Evolutionary conservation across 2,329 filamentous ascomycete species (phyloP).

Genomic region (Diatrype stigma): DNA sequence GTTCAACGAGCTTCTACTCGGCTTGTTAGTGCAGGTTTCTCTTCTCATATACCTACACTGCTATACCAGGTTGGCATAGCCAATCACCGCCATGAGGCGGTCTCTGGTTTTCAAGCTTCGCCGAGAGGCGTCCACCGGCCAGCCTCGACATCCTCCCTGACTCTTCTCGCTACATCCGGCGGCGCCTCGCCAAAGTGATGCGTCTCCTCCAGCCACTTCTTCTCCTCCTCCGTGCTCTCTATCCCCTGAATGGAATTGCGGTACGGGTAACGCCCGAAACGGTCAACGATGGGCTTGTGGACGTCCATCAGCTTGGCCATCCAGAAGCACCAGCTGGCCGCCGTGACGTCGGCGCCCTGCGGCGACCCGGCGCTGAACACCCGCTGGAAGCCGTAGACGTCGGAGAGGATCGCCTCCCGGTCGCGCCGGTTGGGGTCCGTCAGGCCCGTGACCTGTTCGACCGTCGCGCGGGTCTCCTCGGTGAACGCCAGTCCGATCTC

Average conservation of each 20-base stretch:
- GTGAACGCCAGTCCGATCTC: slow-evolving; percentile 10
- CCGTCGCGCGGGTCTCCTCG: slow-evolving; percentile 16
- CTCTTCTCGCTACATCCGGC: slow-evolving; percentile 10
- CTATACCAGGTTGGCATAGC: no score
- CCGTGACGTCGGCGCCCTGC: not conserved
- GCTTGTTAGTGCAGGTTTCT: no score
- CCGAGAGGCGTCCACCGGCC: slow-evolving; percentile 20
- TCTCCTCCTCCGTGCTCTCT: slow-evolving; percentile 18
- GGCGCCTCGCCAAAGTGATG: slow-evolving; percentile 11
- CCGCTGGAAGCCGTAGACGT: slow-evolving; percentile 19
- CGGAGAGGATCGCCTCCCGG: slow-evolving; percentile 9
- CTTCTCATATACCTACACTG: no score
- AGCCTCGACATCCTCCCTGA: slow-evolving; percentile 7
- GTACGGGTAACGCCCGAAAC: slow-evolving; percentile 26
- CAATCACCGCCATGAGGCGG: no score
- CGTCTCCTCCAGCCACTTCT: slow-evolving; percentile 17
- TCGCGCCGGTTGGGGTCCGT: slow-evolving; percentile 15
- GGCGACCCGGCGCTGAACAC: slow-evolving; percentile 11
- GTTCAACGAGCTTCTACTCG: no score
- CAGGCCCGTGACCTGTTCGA: slow-evolving; percentile 16
- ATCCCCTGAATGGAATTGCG: slow-evolving; percentile 20
- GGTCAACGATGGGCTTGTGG: slow-evolving; percentile 22
- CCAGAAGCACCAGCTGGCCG: slow-evolving; percentile 16
- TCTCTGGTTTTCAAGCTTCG: not conserved
- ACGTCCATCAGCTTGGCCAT: slow-evolving; percentile 22